Evolutionary conservation across 306 rosid genomes (phyloP), one percentile per base, ranked within the genome.

Genomic region (Lathyrus tuberosus): DNA sequence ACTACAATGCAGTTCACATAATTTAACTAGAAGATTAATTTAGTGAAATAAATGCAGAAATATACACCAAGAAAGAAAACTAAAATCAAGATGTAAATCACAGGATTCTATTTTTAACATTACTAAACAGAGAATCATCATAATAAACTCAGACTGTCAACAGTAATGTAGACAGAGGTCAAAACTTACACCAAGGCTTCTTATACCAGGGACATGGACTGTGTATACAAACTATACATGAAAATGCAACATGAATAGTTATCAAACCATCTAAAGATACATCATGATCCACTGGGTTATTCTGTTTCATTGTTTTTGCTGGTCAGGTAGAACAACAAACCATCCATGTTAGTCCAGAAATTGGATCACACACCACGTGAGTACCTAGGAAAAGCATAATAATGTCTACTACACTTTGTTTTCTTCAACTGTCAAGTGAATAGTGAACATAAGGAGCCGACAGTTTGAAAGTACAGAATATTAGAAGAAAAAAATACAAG

Each of bases 241-340:
- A 35, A 70, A 70, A 70, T 37, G 53, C 42, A 42, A 63, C 35
- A 37, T 35, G 53, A 42, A 60, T 44, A 26, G 61, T 12, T 62
- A 69, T 41, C 48, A 62, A 5, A 44, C 31, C 15, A 70, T 62
- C 28, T 7, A 13, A 16, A 7, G 30, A 49, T 8, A 33, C 10
- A 44, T 12, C 14, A 40, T 48, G 35, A 62, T 43, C 31, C 70
- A 62, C 42, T 24, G 22, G 22, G 43, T 61, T 7, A 15, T 59
- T 7, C 10, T 26, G 35, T 63, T 46, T 49, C 43, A 5, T 8
- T 11, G 18, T 15, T 54, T 61, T 33, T 54, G 52, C 35, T 42
- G 22, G 57, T 26, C 48, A 47, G 41, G 47, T 47, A 8, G 65
- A 59, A 33, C 65, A 59, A 14, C 65, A 59, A 59, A 59, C 8